These are phyloP conservation scores for Solanum verrucosum DNA, from an alignment of 257 asterid genomes.

Conservation along the genomic window DNA sequence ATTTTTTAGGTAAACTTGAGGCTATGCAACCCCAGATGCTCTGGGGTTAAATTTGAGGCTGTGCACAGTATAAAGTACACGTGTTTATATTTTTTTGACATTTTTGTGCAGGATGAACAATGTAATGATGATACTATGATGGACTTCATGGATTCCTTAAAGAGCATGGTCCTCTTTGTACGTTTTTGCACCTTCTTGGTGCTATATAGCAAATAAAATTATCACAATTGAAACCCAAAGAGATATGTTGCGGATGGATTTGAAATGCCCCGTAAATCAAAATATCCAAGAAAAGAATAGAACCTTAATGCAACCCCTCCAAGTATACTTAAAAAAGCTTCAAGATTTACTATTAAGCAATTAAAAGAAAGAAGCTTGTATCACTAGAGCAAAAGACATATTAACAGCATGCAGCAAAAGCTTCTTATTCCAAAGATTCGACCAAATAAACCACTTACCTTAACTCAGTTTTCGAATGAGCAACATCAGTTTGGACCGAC, in stretches of 20 bases:
- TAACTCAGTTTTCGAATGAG: slow-evolving; percentile 94
- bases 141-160: not conserved
- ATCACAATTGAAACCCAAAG: not conserved
- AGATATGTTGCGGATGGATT: not conserved
- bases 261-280: not conserved
- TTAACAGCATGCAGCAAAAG: not conserved
- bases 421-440: not conserved
- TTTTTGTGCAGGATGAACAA: not conserved
- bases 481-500: slow-evolving; percentile 92
- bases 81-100: not conserved
- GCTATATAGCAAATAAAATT: not conserved
- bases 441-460: slow-evolving; percentile 35
- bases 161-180: not conserved
- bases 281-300: not conserved
- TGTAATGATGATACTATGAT: not conserved
- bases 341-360: not conserved
- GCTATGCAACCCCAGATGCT: not conserved
- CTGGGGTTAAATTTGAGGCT: not conserved
- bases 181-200: not conserved
- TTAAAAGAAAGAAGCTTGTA: not conserved
- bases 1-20: not conserved
- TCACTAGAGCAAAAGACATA: not conserved
- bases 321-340: not conserved
- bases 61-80: not conserved
- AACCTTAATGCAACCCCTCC: not conserved